A percentile compares a stretch with the other conserved stretches of the same genome.
Evolutionary conservation across 2,329 filamentous ascomycete species (phyloP).

Genomic region (Incumbomyces delicatus): DNA sequence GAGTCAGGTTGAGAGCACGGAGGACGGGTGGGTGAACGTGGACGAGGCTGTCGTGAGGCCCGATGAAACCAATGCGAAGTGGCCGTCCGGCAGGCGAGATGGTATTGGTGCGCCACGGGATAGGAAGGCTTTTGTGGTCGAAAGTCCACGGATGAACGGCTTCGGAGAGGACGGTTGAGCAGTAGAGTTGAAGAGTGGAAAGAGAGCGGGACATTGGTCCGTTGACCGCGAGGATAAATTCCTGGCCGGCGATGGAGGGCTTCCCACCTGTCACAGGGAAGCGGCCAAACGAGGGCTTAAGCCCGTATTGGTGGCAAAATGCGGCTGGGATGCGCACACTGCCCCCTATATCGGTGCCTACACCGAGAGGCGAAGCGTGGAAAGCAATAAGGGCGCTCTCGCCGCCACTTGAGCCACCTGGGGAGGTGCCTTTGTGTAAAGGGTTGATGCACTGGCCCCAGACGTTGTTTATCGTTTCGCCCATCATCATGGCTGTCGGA

Average conservation of each 20-base stretch:
- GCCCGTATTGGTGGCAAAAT: slow-evolving; percentile 30
- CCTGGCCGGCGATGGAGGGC: slow-evolving; percentile 30
- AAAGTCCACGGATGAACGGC: slow-evolving; percentile 27
- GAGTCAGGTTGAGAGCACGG: slow-evolving; percentile 27
- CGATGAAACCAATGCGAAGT: slow-evolving; percentile 30
- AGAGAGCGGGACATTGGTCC: slow-evolving; percentile 31
- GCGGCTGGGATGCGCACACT: slow-evolving; percentile 31
- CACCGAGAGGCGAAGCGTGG: slow-evolving; percentile 24
- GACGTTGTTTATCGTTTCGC: slow-evolving; percentile 34
- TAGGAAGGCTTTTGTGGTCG: slow-evolving; percentile 30
- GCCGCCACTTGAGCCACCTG: slow-evolving; percentile 29
- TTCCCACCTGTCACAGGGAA: slow-evolving; percentile 30
- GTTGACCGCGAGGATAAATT: slow-evolving; percentile 31
- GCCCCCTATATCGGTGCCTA: slow-evolving; percentile 35
- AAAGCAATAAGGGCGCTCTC: slow-evolving; percentile 28
- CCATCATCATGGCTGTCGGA: slow-evolving; percentile 40
- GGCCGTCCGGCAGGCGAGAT: slow-evolving; percentile 28
- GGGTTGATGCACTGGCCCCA: slow-evolving; percentile 34
- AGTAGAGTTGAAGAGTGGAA: slow-evolving; percentile 27
- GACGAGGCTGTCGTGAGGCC: slow-evolving; percentile 27
- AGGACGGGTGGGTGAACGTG: slow-evolving; percentile 30
- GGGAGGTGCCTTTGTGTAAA: slow-evolving; percentile 25
- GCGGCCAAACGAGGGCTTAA: slow-evolving; percentile 32
- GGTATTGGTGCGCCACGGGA: slow-evolving; percentile 29
- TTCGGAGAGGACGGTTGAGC: slow-evolving; percentile 26